A percentile compares a stretch with the other conserved stretches of the same genome.
phyloP scores from a whole-genome alignment of 164 flowering plant genomes.

The Stephania yunnanensis region DNA sequence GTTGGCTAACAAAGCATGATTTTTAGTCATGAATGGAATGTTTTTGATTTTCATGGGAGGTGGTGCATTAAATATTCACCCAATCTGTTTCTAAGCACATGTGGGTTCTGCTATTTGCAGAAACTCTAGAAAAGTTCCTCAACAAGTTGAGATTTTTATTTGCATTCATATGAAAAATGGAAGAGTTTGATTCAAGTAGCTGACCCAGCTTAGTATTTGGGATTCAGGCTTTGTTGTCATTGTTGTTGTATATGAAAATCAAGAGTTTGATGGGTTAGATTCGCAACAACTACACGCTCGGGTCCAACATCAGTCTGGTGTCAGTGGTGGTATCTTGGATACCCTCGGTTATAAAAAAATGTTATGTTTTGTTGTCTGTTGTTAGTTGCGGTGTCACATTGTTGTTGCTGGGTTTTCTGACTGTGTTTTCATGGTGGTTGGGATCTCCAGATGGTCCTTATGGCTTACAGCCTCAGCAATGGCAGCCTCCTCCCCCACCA shows the following conservation, averaged over 20 bases:
- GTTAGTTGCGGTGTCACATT: background rate
- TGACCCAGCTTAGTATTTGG: too few species aligned
- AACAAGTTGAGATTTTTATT: too few species aligned
- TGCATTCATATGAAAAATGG: too few species aligned
- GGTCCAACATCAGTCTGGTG: too few species aligned
- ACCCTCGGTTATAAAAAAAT: background rate
- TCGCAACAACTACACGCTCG: too few species aligned
- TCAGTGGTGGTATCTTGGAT: too few species aligned
- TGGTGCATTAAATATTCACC: background rate
- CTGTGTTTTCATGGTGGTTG: background rate
- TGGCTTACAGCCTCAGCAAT: slow-evolving; percentile 40
- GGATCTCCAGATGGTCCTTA: slow-evolving; percentile 33
- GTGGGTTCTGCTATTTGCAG: background rate
- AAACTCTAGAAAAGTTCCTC: too few species aligned
- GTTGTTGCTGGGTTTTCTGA: background rate
- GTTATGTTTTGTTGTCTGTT: background rate
- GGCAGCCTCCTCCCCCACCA: slow-evolving; percentile 56
- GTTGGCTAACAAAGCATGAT: background rate
- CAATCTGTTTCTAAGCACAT: background rate
- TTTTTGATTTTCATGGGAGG: background rate
- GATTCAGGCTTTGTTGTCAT: too few species aligned
- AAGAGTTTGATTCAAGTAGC: too few species aligned
- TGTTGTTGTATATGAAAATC: too few species aligned
- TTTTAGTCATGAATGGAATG: background rate
- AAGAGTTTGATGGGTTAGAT: too few species aligned